phyloP scores from a whole-genome alignment of 257 asterid species.

The Nemophila menziesii region DNA sequence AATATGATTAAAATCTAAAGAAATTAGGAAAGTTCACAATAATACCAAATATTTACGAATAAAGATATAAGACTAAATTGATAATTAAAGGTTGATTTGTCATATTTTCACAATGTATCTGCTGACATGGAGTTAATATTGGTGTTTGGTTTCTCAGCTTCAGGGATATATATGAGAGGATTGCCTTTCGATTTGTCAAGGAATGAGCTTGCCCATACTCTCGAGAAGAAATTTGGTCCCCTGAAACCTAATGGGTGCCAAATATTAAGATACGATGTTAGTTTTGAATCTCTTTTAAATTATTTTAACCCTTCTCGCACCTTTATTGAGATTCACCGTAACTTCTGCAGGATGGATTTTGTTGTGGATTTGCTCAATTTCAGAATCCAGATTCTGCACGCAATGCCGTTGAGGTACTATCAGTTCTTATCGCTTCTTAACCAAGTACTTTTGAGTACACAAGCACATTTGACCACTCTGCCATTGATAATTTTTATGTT shows the following conservation, averaged over 20 bases:
- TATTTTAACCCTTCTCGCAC: neutral
- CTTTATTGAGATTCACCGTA: constrained; percentile 10
- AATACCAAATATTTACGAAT: too few relatives aligned
- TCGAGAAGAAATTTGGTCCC: constrained; percentile 47
- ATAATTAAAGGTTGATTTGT: too few relatives aligned
- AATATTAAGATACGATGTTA: constrained; percentile 30
- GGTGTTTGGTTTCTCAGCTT: constrained; percentile 16
- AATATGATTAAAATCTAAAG: too few relatives aligned
- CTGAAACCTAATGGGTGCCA: constrained; percentile 31
- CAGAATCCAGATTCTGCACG: constrained; percentile 44
- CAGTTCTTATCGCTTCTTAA: neutral
- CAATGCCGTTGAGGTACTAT: constrained; percentile 47
- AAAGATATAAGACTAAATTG: too few relatives aligned
- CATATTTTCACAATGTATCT: neutral
- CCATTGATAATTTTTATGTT: too few relatives aligned
- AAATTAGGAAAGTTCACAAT: too few relatives aligned
- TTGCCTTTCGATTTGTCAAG: constrained; percentile 33
- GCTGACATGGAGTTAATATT: neutral
- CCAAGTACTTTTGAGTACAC: too few relatives aligned
- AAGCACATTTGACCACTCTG: too few relatives aligned
- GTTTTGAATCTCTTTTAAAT: constrained; percentile 2
- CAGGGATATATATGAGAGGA: constrained; percentile 37
- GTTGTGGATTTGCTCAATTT: constrained; percentile 68
- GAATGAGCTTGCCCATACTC: constrained; percentile 22
- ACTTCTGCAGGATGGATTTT: constrained; percentile 47